Evolutionary conservation across 2,329 filamentous ascomycete genomes (phyloP).

Genomic region (Penicillium rolfsii): DNA sequence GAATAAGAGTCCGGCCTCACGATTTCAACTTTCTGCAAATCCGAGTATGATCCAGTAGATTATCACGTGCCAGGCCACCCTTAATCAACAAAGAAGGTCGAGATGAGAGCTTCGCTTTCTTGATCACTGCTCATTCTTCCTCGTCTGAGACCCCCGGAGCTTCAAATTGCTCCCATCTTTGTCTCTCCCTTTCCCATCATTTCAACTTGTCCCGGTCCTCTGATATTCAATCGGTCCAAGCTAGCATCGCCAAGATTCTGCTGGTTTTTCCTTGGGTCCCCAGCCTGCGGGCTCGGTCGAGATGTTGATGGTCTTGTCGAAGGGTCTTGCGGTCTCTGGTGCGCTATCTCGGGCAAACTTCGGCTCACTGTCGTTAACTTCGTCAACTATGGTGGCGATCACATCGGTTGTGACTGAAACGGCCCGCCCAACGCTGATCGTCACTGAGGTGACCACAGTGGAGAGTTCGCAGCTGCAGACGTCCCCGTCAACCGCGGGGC

Average conservation of each 20-base stretch:
- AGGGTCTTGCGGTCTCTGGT: neutral
- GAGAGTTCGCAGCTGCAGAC: neutral
- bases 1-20: neutral
- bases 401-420: slow-evolving; percentile 22
- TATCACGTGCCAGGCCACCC: neutral
- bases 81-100: neutral
- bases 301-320: slow-evolving; percentile 30
- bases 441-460: slow-evolving; percentile 12
- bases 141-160: neutral
- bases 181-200: neutral
- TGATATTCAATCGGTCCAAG: neutral
- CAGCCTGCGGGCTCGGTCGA: slow-evolving; percentile 27
- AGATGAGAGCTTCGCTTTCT: slow-evolving; percentile 9
- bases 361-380: neutral
- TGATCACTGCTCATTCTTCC: slow-evolving; percentile 5
- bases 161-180: neutral
- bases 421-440: slow-evolving; percentile 9
- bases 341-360: neutral
- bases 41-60: neutral
- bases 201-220: neutral
- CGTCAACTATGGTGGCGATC: slow-evolving; percentile 2
- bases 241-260: neutral
- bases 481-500: neutral
- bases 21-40: neutral
- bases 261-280: slow-evolving; percentile 5